Conservation (phyloP, 176 grass and related monocot species). For the Echinochloa phyllopogon region DNA sequence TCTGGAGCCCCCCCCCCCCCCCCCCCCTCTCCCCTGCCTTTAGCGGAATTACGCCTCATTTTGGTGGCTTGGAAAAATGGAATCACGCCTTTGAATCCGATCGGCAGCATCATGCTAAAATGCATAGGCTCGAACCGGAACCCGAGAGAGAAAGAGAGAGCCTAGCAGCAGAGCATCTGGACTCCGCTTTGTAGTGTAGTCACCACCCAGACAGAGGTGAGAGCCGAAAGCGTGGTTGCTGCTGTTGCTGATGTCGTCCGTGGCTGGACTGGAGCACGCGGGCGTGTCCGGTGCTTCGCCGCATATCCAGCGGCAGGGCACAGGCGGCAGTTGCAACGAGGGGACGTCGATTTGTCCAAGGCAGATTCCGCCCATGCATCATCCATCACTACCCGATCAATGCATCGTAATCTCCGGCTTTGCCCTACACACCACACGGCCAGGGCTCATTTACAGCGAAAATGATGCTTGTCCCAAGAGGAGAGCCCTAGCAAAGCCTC, state of each 20-base stretch:
- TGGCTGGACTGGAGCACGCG: constrained; percentile 34
- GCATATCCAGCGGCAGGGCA: neutral
- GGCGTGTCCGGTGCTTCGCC: constrained; percentile 19
- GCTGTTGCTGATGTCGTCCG: constrained; percentile 12
- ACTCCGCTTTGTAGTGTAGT: neutral
- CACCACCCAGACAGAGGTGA: neutral
- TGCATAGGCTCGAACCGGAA: neutral
- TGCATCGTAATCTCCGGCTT: neutral
- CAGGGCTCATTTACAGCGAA: neutral
- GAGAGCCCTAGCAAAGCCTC: too few relatives aligned
- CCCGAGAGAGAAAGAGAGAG: neutral
- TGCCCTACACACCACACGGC: neutral
- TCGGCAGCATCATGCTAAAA: neutral
- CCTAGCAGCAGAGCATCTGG: neutral
- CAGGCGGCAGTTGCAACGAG: neutral
- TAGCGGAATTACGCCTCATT: constrained; percentile 5
- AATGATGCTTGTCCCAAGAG: neutral
- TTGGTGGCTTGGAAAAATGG: neutral
- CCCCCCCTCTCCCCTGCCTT: neutral
- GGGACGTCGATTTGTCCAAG: constrained; percentile 29
- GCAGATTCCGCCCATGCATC: neutral
- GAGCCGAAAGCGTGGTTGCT: neutral
- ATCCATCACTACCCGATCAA: constrained; percentile 30
- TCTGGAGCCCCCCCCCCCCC: too few relatives aligned
- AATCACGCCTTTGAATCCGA: neutral